These are phyloP conservation scores for Macadamia tetraphylla DNA, from an alignment of 164 flowering plant species.

Conservation along the genomic window DNA sequence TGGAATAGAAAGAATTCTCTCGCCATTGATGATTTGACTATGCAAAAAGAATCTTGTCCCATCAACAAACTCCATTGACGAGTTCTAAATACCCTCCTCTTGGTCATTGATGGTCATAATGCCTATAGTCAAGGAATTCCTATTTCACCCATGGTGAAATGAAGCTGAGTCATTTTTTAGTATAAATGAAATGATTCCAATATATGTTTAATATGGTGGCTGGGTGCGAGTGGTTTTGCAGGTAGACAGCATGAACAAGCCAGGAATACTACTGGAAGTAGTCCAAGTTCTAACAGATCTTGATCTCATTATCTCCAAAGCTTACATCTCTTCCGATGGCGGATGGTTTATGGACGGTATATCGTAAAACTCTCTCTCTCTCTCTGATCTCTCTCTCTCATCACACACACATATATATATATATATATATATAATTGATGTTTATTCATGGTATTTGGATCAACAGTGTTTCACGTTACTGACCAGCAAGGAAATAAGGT, in stretches of 20 bases:
- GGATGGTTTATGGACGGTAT: constrained; percentile 91
- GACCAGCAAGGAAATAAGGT: constrained; percentile 66
- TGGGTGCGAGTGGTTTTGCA: constrained; percentile 7
- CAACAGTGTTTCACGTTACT: constrained; percentile 65
- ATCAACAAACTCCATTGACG: no score
- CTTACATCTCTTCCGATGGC: constrained; percentile 76
- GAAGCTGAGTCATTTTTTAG: no score
- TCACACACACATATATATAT: no score
- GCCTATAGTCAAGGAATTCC: no score
- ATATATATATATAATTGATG: not conserved
- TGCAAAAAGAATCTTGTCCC: no score
- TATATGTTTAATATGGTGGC: no score
- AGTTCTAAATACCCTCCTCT: no score
- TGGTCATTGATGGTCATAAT: no score
- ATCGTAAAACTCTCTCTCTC: not conserved
- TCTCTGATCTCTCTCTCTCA: not conserved
- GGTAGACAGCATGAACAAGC: constrained; percentile 77
- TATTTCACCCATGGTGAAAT: no score
- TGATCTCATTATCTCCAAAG: constrained; percentile 64
- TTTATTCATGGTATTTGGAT: not conserved
- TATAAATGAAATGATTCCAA: no score
- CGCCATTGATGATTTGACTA: no score
- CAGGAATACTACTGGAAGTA: constrained; percentile 68
- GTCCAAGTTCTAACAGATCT: constrained; percentile 68
- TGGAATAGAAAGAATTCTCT: no score